Evolutionary conservation across 73 alveolate species (phyloP), one percentile per base, ranked within the genome.

Genomic region (Paramecium tetraurelia): DNA sequence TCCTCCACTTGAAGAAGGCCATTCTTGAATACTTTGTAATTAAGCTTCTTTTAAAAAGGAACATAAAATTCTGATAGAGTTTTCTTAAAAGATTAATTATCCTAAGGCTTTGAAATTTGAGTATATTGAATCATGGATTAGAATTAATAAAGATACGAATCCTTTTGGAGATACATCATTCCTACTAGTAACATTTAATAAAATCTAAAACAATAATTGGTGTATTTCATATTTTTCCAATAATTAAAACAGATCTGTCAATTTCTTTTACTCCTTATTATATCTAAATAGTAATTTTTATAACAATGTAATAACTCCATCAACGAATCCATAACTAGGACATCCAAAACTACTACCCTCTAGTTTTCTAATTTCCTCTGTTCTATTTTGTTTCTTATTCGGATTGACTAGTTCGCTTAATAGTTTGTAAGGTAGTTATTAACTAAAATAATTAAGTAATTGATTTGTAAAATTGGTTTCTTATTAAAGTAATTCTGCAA

Each of bases 281-380:
- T 95, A 92, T 70, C 93, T 96, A 29, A 93, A 84, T 3, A 94
- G 90, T 22, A 96, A 50, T 85, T 94, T 95, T 75, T 96, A 86
- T 21, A 96, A 86, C 58, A 97, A 94, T 68, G 93, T 94, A 33
- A 98, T 93, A 46, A 97, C 96, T 48, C 95, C 95, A 92, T 98
- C 99, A 50, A 93, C 96, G 38, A 92, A 97, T 46, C 99, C 99
- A 58, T 93, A 92, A 71, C 93, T 95, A 53, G 98, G 97, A 63
- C 98, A 96, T 5, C 99, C 99, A 92, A 95, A 98, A 77, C 97
- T 96, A n/a, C 99, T 95, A 50, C 99, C 99, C 88, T 97, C 99
- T 58, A 98, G 92, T 84, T 93, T 98, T 93, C 98, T 97, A 33
- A 96, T 86, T 59, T 97, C 99, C 58, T 98, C 98, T 59, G 92